Evolutionary conservation across 2,329 filamentous ascomycete species (phyloP), one percentile per base, ranked within the genome.

Genomic region (Cordyceps pruinosa): DNA sequence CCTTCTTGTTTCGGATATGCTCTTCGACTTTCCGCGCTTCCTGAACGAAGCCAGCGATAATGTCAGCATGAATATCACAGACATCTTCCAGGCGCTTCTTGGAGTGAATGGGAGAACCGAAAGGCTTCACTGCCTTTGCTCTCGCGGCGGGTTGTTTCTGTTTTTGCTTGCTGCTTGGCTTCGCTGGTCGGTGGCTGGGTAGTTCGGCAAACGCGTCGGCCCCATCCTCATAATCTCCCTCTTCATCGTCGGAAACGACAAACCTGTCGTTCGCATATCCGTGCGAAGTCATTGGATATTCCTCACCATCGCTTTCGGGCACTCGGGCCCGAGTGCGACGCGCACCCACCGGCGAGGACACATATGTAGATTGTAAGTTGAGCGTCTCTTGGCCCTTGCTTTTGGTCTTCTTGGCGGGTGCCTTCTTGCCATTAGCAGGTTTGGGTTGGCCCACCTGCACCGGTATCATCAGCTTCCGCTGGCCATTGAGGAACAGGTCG

Each of bases 1-100:
- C 74, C 51, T 82, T 81, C 25, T 75, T 75, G 60, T 83, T 81
- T 63, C 86, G 80, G 25, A 92, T 75, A 1, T 77, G 73, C 63
- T 85, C 82, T 63, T 87, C 83, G 17, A 83, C 56, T 21, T 71
- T 70, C 64, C 81, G 84, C 1, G 87, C 89, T 46, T 83, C 77
- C 1, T 72, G 67, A 23, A 90, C 77, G 66, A 93, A 94, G 30
- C 78, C 73, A 23, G 80, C 72, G n/a, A 91, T 75, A 23, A 89
- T 70, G 56, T 82, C 78, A 47, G 78, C 76, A 64, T 91, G 87
- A 23, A 86, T 69, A 0, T 84, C 79, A 15, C 77, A 73, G 2
- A 90, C 69, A 19, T 72, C 71, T 19, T 75, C 73, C 61, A 87
- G 74, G 21, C 78, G 77, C 21, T 75, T 68, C 63, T 86, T 81